Percentiles rank a stretch among this genome's conserved stretches.
Evolutionary conservation across 2,329 filamentous ascomycete species (phyloP).

Genomic region (Annulohypoxylon truncatum): DNA sequence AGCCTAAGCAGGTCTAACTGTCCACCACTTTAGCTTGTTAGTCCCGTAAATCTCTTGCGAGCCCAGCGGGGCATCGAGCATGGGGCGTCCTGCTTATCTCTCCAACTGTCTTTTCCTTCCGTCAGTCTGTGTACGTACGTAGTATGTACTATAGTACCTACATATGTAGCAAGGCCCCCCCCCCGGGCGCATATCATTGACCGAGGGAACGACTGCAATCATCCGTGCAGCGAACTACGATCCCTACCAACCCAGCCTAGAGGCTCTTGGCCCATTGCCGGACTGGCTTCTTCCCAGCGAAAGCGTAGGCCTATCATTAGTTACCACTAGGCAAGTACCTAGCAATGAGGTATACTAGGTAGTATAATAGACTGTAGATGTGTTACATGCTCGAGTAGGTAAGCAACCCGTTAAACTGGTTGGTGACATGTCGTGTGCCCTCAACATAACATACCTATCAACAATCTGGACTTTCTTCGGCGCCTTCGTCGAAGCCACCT

Average conservation of each 20-base stretch:
- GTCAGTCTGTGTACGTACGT: constrained; percentile 5
- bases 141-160: not conserved
- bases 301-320: not conserved
- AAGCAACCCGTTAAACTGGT: constrained; percentile 6
- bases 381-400: constrained; percentile 11
- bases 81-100: constrained; percentile 28
- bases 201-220: constrained; percentile 24
- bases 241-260: not conserved
- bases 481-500: constrained; percentile 23
- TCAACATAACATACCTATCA: not conserved
- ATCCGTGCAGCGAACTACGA: constrained; percentile 2
- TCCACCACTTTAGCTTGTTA: not conserved
- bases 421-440: constrained; percentile 33
- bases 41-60: constrained; percentile 8
- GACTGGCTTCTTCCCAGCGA: not conserved
- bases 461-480: constrained; percentile 33
- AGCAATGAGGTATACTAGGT: not conserved
- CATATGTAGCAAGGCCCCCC: no score
- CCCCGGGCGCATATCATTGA: constrained; percentile 34
- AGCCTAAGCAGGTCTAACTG: not conserved
- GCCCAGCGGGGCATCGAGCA: constrained; percentile 7
- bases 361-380: no score
- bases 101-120: constrained; percentile 9
- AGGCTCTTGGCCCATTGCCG: constrained; percentile 29
- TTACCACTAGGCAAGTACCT: not conserved